These are phyloP conservation scores for Rubia peregrina DNA, from an alignment of 305 asterid species.

Conservation along the genomic window DNA sequence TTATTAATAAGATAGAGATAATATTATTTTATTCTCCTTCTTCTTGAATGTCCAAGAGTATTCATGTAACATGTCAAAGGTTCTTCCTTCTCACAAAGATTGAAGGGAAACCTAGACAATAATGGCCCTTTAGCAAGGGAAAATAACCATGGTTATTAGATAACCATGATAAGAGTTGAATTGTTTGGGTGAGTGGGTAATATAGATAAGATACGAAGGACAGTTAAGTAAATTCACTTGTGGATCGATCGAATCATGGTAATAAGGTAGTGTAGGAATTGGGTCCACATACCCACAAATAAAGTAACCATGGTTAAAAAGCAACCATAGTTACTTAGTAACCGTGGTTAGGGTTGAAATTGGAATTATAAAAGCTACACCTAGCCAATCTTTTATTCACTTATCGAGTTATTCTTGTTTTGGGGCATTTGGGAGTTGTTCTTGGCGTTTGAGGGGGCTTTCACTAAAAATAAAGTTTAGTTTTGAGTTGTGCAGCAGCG, in stretches of 20 bases:
- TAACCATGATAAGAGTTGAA: too few species aligned
- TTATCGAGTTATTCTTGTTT: neutral
- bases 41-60: neutral
- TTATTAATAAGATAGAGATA: too few species aligned
- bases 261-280: neutral
- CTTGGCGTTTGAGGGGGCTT: constrained; percentile 24
- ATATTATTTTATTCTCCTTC: neutral
- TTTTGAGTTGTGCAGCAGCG: constrained; percentile 18
- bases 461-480: constrained; percentile 17
- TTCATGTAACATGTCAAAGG: too few species aligned
- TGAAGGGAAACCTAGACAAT: neutral
- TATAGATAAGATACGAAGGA: neutral
- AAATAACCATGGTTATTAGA: neutral
- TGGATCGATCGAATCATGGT: neutral
- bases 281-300: neutral
- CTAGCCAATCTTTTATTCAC: constrained; percentile 16
- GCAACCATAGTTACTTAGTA: constrained; percentile 21
- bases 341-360: constrained; percentile 18
- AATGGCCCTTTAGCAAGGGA: neutral
- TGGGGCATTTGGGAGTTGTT: constrained; percentile 19
- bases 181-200: neutral
- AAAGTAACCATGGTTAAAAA: constrained; percentile 18
- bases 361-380: constrained; percentile 18
- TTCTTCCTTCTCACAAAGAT: neutral
- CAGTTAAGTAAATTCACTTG: neutral